Conservation (phyloP, 148 eudicot species). For the Dianthus caryophyllus region DNA sequence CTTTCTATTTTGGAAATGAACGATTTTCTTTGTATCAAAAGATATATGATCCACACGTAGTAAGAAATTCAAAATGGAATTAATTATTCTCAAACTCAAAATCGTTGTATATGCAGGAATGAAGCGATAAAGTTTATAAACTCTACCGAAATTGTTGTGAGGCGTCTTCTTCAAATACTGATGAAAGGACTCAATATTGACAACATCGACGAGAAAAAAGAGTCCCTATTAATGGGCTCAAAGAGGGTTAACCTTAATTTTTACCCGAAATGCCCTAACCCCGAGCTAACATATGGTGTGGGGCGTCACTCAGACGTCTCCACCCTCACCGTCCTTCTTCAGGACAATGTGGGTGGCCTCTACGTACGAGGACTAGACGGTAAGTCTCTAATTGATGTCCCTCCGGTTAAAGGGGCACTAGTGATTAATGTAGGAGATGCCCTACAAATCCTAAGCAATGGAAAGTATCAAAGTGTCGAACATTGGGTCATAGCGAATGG, state of each 20-base stretch:
- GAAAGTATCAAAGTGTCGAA: constrained; percentile 36
- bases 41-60: too few species aligned
- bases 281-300: constrained; percentile 33
- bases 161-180: too few species aligned
- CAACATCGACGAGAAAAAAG: not conserved
- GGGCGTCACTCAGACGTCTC: constrained; percentile 36
- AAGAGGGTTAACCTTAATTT: constrained; percentile 15
- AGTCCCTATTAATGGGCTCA: constrained; percentile 2
- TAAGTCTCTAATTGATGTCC: constrained; percentile 31
- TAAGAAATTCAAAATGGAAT: too few species aligned
- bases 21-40: too few species aligned
- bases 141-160: not conserved
- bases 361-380: constrained; percentile 23
- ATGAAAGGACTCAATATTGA: constrained; percentile 19
- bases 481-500: constrained; percentile 32
- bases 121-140: constrained; percentile 32
- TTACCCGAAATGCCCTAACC: constrained; percentile 36
- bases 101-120: constrained; percentile 26
- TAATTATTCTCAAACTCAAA: too few species aligned
- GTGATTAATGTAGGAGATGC: constrained; percentile 39
- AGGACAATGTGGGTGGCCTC: constrained; percentile 36
- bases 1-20: too few species aligned
- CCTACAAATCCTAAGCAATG: constrained; percentile 37
- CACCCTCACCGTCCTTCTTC: constrained; percentile 30
- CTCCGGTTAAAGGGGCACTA: constrained; percentile 28